Evolutionary conservation across 2,329 filamentous ascomycete species (phyloP).

Genomic region (Juglanconis juglandina): DNA sequence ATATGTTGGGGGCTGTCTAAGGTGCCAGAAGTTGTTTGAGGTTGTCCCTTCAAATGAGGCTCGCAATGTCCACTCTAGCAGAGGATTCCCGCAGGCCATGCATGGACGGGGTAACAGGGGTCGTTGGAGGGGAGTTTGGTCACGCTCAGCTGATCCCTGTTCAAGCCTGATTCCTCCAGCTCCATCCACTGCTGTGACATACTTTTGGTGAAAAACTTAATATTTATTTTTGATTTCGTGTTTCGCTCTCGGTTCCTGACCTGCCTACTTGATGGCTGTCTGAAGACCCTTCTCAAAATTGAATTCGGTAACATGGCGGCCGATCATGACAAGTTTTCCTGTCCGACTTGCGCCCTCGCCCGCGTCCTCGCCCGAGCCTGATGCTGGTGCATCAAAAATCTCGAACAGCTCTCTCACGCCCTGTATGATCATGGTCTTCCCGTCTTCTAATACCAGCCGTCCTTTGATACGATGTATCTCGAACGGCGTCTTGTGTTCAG

Average conservation of each 20-base stretch:
- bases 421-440: constrained; percentile 73
- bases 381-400: constrained; percentile 62
- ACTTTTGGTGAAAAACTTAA: too few species aligned
- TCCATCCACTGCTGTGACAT: too few species aligned
- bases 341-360: constrained; percentile 23
- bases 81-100: constrained; percentile 17
- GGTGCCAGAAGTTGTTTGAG: constrained; percentile 8
- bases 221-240: too few species aligned
- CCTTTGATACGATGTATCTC: constrained; percentile 91
- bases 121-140: too few species aligned
- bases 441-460: constrained; percentile 62
- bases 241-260: too few species aligned
- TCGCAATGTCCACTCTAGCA: constrained; percentile 11
- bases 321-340: constrained; percentile 63
- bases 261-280: constrained; percentile 6
- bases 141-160: neutral
- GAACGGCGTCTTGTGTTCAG: constrained; percentile 42
- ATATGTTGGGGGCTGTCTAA: neutral
- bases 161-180: neutral
- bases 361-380: constrained; percentile 21
- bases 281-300: constrained; percentile 46
- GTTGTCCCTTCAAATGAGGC: constrained; percentile 9
- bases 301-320: constrained; percentile 49
- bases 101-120: neutral
- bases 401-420: constrained; percentile 94